These are phyloP conservation scores for Phoenix roebelenii DNA, from an alignment of 176 grass and related monocot genomes.

Conservation along the genomic window DNA sequence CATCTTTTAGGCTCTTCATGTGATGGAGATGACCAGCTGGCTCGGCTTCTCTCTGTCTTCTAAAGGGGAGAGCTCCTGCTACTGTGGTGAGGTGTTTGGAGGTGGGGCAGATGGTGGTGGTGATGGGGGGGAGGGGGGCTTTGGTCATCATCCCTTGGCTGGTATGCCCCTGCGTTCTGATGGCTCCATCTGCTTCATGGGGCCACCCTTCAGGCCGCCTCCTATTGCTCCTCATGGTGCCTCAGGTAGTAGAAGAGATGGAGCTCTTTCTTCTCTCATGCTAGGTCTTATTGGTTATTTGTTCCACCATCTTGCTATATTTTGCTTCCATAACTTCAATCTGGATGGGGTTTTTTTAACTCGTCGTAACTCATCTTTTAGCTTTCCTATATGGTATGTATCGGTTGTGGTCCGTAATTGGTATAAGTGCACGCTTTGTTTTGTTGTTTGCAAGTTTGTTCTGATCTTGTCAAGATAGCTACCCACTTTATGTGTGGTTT, in stretches of 20 bases:
- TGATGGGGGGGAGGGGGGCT: not conserved
- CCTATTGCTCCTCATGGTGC: not conserved
- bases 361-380: too few species aligned
- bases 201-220: constrained; percentile 14
- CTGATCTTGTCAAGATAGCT: too few species aligned
- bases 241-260: constrained; percentile 3
- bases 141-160: constrained; percentile 1
- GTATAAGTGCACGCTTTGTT: too few species aligned
- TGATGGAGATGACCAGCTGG: constrained; percentile 17
- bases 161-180: constrained; percentile 21
- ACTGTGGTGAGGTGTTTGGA: not conserved
- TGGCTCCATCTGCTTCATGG: constrained; percentile 20
- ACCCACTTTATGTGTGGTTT: too few species aligned
- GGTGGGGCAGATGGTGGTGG: not conserved
- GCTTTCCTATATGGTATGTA: too few species aligned
- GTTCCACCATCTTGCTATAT: not conserved
- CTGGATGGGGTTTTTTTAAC: not conserved
- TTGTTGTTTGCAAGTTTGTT: too few species aligned
- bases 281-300: not conserved
- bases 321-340: not conserved
- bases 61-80: not conserved
- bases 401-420: too few species aligned
- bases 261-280: not conserved
- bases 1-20: not conserved
- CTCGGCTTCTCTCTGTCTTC: constrained; percentile 15